Conservation (phyloP, 1,139 yeast genomes). For the Nadsonia starkeyi-henricii region DNA sequence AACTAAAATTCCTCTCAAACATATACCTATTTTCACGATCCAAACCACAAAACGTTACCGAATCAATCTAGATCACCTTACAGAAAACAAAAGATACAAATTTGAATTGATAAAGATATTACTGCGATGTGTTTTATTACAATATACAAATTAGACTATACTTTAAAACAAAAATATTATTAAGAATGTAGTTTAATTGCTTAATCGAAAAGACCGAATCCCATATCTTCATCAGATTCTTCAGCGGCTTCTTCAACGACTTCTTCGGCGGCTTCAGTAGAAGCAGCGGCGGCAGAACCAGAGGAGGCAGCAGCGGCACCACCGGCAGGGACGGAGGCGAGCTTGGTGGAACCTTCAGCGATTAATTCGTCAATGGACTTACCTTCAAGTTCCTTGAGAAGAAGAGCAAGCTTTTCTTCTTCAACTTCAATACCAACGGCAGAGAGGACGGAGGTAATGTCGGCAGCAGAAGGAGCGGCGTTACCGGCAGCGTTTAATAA, state of each 20-base stretch:
- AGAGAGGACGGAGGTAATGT: conserved; percentile 77
- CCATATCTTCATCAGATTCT: conserved; percentile 47
- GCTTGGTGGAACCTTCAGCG: conserved; percentile 90
- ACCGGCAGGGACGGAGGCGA: conserved; percentile 95
- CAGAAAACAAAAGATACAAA: no score
- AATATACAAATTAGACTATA: neutral
- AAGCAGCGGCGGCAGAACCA: conserved; percentile 55
- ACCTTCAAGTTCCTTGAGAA: conserved; percentile 87
- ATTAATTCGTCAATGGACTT: conserved; percentile 84
- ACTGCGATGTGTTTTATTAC: neutral
- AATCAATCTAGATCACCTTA: no score
- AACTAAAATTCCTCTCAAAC: no score
- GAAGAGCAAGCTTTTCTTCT: conserved; percentile 71
- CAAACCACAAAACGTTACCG: no score
- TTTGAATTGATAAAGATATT: neutral
- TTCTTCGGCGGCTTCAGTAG: conserved; percentile 61
- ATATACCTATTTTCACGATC: no score
- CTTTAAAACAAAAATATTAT: neutral
- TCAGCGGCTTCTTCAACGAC: conserved; percentile 52
- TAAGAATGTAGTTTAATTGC: conserved; percentile 5
- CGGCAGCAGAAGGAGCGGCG: conserved; percentile 78
- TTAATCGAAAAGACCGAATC: conserved; percentile 30
- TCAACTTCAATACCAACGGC: conserved; percentile 95
- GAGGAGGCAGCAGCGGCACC: conserved; percentile 79
- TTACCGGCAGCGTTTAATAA: conserved; percentile 34